Evolutionary conservation across 2,329 filamentous ascomycete species (phyloP).

Genomic region (Chaetomium sp.): DNA sequence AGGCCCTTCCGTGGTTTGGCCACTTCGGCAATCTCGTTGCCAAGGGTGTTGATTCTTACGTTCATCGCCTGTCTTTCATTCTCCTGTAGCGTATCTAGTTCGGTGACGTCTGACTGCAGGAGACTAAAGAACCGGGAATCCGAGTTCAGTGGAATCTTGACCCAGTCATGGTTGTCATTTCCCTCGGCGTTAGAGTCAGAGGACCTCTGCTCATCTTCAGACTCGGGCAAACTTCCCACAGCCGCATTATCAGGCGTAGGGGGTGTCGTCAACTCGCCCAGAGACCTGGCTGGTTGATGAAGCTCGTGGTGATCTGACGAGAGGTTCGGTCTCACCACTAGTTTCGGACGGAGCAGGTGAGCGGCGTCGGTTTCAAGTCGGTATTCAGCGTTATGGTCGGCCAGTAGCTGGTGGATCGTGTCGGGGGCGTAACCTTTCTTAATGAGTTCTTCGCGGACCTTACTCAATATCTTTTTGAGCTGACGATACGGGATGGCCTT

Average conservation of each 20-base stretch:
- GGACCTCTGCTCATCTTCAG: background rate
- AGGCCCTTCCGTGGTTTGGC: constrained; percentile 46
- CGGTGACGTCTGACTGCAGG: constrained; percentile 63
- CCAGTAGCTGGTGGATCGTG: constrained; percentile 60
- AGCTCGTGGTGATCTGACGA: constrained; percentile 24
- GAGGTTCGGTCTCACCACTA: constrained; percentile 27
- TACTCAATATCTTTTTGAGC: constrained; percentile 84
- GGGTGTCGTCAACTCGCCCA: constrained; percentile 1
- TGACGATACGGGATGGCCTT: constrained; percentile 77
- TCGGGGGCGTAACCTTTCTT: constrained; percentile 65
- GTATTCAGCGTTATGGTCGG: constrained; percentile 38
- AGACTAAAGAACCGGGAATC: constrained; percentile 75
- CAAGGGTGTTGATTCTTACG: constrained; percentile 56
- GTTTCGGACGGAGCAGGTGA: constrained; percentile 20
- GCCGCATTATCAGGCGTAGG: background rate
- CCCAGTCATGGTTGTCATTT: constrained; percentile 24
- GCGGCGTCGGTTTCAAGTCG: constrained; percentile 20
- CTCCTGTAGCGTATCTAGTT: constrained; percentile 61
- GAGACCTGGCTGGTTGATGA: background rate
- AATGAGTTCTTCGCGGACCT: constrained; percentile 64
- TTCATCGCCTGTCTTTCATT: constrained; percentile 59
- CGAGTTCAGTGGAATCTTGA: constrained; percentile 72
- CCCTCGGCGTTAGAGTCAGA: constrained; percentile 2
- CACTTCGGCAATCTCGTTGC: constrained; percentile 56
- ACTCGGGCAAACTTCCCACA: background rate